These are phyloP conservation scores for Botrytis porri DNA, from an alignment of 2,329 filamentous ascomycete genomes.

Conservation along the genomic window DNA sequence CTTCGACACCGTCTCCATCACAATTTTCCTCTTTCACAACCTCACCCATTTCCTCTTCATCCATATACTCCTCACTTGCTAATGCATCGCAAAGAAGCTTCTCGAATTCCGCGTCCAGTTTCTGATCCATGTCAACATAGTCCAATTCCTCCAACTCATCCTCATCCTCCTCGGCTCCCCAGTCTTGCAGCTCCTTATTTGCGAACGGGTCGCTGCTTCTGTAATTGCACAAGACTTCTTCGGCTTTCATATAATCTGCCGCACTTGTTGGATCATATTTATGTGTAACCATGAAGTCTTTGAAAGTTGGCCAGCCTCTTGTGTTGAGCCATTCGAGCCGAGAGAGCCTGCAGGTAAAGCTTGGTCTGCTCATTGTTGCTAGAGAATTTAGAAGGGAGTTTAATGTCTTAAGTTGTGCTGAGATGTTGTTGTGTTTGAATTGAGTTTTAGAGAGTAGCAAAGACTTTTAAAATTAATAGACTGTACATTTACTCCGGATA, in stretches of 20 bases:
- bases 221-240: background rate
- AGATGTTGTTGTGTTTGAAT: background rate
- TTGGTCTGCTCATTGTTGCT: background rate
- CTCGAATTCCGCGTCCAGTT: background rate
- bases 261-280: background rate
- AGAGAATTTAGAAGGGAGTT: background rate
- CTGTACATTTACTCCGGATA: no score
- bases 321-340: constrained; percentile 1
- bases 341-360: background rate
- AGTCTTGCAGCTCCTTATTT: background rate
- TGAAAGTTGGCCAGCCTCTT: background rate
- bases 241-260: background rate
- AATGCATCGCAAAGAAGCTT: background rate
- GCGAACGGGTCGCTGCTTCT: background rate
- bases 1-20: background rate
- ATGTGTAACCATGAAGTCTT: background rate
- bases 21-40: background rate
- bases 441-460: background rate
- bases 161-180: background rate
- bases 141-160: background rate
- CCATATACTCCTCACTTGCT: no score
- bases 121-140: background rate
- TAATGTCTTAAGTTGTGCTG: background rate
- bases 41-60: no score
- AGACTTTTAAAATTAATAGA: no score